phyloP scores from a whole-genome alignment of 1,139 yeast species.

The Scheffersomyces insectosa region DNA sequence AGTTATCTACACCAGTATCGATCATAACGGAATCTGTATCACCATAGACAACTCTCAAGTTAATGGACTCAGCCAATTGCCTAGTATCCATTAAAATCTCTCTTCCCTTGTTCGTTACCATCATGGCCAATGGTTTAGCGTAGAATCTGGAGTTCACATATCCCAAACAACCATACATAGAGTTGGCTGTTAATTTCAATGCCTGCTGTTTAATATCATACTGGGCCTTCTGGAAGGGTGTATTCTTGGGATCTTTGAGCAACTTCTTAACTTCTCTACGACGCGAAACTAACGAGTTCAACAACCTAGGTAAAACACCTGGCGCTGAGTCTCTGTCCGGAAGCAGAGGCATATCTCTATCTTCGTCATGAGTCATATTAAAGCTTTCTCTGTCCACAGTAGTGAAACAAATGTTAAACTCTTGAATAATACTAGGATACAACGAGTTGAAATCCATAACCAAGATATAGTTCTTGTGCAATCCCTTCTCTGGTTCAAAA shows the following conservation, averaged over 20 bases:
- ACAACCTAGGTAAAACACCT: constrained; percentile 86
- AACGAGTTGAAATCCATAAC: constrained; percentile 99
- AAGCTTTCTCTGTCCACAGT: constrained; percentile 76
- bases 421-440: constrained; percentile 97
- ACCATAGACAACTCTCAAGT: constrained; percentile 90
- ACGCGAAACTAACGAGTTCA: constrained; percentile 82
- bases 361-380: constrained; percentile 49
- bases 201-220: constrained; percentile 97
- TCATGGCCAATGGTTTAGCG: constrained; percentile 94
- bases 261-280: constrained; percentile 91
- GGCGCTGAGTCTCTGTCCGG: constrained; percentile 61
- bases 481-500: constrained; percentile 94
- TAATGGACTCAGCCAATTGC: constrained; percentile 83
- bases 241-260: constrained; percentile 71
- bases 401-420: constrained; percentile 94
- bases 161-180: constrained; percentile 99
- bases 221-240: constrained; percentile 66
- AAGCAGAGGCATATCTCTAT: constrained; percentile 67
- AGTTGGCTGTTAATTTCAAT: constrained; percentile 92
- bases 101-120: constrained; percentile 94
- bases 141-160: constrained; percentile 89
- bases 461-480: constrained; percentile 82
- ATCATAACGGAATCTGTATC: constrained; percentile 99
- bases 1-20: constrained; percentile 76
- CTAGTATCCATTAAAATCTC: constrained; percentile 93